Evolutionary conservation across 139 green algal species (phyloP).

Genomic region (Marvania coccoides): DNA sequence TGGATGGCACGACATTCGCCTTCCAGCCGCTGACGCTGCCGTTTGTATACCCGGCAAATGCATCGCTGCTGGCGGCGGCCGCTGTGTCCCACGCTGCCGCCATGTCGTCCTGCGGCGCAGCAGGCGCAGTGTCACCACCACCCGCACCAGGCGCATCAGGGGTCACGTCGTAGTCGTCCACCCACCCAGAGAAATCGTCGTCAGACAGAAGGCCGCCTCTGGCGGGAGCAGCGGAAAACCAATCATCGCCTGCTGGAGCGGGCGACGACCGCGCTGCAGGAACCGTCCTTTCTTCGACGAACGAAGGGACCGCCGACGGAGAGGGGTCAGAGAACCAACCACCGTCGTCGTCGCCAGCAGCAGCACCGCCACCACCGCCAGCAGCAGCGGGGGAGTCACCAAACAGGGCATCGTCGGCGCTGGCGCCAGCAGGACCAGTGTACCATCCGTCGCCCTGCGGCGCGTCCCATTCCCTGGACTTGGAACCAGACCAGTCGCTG

Average conservation of each 20-base stretch:
- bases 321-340: background rate
- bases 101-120: background rate
- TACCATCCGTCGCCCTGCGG: background rate
- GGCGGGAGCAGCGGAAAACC: background rate
- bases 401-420: background rate
- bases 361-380: background rate
- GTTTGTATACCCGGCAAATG: no score
- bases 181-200: background rate
- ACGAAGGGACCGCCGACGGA: background rate
- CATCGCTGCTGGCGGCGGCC: background rate
- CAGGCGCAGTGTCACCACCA: background rate
- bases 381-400: background rate
- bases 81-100: background rate
- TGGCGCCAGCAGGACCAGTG: background rate
- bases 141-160: background rate
- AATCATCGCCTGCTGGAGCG: background rate
- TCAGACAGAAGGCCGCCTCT: background rate
- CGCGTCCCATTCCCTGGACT: no score
- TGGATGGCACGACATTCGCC: background rate
- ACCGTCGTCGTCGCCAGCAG: background rate
- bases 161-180: background rate
- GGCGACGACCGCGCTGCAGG: background rate
- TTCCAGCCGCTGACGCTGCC: background rate
- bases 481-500: background rate
- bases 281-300: background rate